phyloP scores from a whole-genome alignment of 2,329 filamentous ascomycete species.

The Phialophora verrucosa region DNA sequence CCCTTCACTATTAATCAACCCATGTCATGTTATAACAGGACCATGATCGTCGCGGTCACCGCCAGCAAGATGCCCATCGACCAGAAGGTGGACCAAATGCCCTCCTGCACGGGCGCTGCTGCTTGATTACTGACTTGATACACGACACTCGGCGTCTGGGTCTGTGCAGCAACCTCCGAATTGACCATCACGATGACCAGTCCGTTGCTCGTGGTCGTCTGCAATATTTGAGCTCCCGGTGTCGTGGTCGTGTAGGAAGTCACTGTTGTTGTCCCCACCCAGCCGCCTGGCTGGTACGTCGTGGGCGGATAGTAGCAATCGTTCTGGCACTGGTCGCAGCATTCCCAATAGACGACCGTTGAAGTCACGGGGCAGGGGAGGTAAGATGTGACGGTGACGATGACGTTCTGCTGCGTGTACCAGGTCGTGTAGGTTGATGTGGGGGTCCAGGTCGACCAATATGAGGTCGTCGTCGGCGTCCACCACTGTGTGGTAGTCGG shows the following conservation, averaged over 20 bases:
- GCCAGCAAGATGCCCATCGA: constrained; percentile 28
- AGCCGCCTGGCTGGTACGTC: constrained; percentile 1
- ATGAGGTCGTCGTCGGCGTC: constrained; percentile 36
- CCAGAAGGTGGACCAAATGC: constrained; percentile 19
- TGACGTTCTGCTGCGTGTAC: constrained; percentile 31
- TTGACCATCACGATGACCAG: constrained; percentile 32
- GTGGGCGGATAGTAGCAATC: constrained; percentile 27
- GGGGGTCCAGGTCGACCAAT: constrained; percentile 33
- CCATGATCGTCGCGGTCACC: constrained; percentile 31
- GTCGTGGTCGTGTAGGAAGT: constrained; percentile 35
- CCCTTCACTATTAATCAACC: not conserved
- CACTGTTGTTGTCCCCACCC: constrained; percentile 32
- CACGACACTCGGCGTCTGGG: constrained; percentile 27
- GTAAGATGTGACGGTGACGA: constrained; percentile 35
- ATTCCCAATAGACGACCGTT: constrained; percentile 35
- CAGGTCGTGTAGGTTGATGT: constrained; percentile 33
- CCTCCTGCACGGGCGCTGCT: constrained; percentile 26
- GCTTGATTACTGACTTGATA: constrained; percentile 30
- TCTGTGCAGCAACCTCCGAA: constrained; percentile 8
- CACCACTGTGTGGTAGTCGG: constrained; percentile 26
- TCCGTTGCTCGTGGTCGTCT: constrained; percentile 34
- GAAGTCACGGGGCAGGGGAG: constrained; percentile 34
- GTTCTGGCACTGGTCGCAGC: constrained; percentile 35
- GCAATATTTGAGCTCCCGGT: constrained; percentile 5
- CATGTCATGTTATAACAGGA: constrained; percentile 23